Evolutionary conservation across 441 rosid species (phyloP).

Genomic region (Adansonia gregorii): DNA sequence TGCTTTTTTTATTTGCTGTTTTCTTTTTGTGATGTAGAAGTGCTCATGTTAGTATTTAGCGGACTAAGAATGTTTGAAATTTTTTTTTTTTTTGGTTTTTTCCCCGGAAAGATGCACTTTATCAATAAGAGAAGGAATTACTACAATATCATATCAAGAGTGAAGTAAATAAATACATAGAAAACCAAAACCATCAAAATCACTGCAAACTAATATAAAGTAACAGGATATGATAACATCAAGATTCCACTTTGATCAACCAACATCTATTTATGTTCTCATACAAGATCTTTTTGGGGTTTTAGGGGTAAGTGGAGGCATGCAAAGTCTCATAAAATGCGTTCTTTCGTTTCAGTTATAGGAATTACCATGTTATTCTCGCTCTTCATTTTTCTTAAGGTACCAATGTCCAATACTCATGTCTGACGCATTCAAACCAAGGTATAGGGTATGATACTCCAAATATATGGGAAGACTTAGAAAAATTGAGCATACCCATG

Average conservation of each 20-base stretch:
- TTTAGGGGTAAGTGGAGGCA: not conserved
- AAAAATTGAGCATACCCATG: too few relatives aligned
- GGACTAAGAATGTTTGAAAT: not conserved
- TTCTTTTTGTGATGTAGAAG: not conserved
- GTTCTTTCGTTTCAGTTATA: not conserved
- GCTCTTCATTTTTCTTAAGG: too few relatives aligned
- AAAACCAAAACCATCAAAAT: not conserved
- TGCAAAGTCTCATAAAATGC: not conserved
- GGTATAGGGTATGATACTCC: too few relatives aligned
- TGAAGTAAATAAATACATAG: conserved; percentile 1
- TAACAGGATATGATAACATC: not conserved
- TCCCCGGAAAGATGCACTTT: not conserved
- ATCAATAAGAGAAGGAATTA: not conserved
- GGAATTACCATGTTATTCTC: too few relatives aligned
- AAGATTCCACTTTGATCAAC: not conserved
- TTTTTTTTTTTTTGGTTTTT: not conserved
- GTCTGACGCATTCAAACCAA: too few relatives aligned
- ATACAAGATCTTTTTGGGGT: not conserved
- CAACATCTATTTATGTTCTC: not conserved
- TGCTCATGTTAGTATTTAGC: not conserved
- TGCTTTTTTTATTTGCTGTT: not conserved
- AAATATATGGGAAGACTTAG: too few relatives aligned
- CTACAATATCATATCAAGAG: not conserved
- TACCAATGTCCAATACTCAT: too few relatives aligned
- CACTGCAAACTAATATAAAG: not conserved